Evolutionary conservation across 352 stramenopile genomes (phyloP), one percentile per base, ranked within the genome.

Genomic region (Phytophthora vignae): DNA sequence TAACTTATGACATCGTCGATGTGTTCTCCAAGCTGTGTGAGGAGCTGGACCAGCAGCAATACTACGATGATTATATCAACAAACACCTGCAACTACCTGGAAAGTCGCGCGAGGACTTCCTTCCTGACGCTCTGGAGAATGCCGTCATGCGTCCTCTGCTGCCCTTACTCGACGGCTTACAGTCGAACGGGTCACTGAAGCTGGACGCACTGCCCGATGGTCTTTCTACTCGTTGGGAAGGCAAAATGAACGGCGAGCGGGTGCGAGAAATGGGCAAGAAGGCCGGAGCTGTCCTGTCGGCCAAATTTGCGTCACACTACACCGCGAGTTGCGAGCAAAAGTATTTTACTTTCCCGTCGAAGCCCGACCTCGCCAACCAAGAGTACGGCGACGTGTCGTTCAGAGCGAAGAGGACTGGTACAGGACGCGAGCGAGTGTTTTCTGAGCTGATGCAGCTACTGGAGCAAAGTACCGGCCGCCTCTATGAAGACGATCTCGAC

Each of bases 401-500:
- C 7, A 27, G 19, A 53, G 19, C 46, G 3, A 25, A 53, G 10
- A 53, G n/a, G 46, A 25, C 10, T 17, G 9, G 25, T 29, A 10
- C 46, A 15, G 46, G 19, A 29, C 46, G 46, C 3, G n/a, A 53
- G 5, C 46, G 46, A 53, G 19, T 27, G 8, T 53, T 53, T 17
- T 27, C 46, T 2, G 46, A 27, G 46, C 10, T 53, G 9, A 53
- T 53, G 46, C 46, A 53, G 19, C 15, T 53, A 11, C 8, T 53
- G 19, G 19, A 14, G 10, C 46, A 53, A 17, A 53, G 46, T 53
- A 29, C 12, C 19, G 46, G 46, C 3, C 46, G 3, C 9, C 46
- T 53, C 10, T 53, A 53, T 27, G 46, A 53, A 17, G 46, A 53
- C 15, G 46, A 53, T 53, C 46, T 53, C 10, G 46, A 53, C 19